phyloP scores from a whole-genome alignment of 768 basidiomycete species.

The Psilocybe subaeruginosa region DNA sequence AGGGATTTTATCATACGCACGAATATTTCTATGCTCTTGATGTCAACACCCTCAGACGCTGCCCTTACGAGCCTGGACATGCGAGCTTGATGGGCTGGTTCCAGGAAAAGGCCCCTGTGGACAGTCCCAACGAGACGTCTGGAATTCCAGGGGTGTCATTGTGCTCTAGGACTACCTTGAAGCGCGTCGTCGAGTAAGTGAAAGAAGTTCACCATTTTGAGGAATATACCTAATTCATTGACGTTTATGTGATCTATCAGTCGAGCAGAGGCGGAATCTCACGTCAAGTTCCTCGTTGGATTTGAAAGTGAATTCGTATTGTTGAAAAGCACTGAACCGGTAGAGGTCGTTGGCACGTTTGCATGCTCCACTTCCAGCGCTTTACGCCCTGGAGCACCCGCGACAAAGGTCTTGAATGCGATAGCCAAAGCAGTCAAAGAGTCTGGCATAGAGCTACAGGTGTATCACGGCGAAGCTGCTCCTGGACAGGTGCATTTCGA shows the following conservation, averaged over 20 bases:
- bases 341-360: conserved; percentile 47
- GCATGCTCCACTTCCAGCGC: conserved; percentile 46
- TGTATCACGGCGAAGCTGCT: conserved; percentile 74
- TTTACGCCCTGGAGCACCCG: conserved; percentile 45
- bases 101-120: conserved; percentile 46
- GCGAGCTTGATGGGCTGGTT: conserved; percentile 64
- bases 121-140: conserved; percentile 25
- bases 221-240: not conserved
- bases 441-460: conserved; percentile 61
- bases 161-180: conserved; percentile 12
- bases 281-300: conserved; percentile 62
- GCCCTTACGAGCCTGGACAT: conserved; percentile 57
- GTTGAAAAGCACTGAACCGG: conserved; percentile 50
- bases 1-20: conserved; percentile 53
- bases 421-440: conserved; percentile 54
- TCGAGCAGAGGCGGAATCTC: conserved; percentile 25
- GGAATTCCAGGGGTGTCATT: not conserved
- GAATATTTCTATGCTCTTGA: conserved; percentile 63
- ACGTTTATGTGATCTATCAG: not conserved
- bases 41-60: conserved; percentile 47
- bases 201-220: not conserved
- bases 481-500: conserved; percentile 41
- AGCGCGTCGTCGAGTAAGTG: conserved; percentile 14
- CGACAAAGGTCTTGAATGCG: conserved; percentile 51
- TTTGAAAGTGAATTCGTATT: conserved; percentile 74